These are phyloP conservation scores for Colletotrichum tofieldiae DNA, from an alignment of 2,329 filamentous ascomycete genomes.

Conservation along the genomic window DNA sequence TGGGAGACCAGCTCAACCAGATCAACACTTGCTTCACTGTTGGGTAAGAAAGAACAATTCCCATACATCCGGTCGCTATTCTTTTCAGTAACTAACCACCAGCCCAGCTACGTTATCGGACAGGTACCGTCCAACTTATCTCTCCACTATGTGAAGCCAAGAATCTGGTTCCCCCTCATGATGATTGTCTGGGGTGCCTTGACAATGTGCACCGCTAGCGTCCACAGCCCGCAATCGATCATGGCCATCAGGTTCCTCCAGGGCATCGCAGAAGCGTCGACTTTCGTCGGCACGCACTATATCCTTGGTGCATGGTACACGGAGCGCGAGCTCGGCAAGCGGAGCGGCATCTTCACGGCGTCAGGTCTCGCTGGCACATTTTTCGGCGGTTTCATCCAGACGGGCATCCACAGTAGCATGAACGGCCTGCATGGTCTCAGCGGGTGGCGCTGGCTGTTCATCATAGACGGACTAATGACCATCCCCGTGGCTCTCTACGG, in stretches of 20 bases:
- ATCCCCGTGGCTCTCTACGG: conserved; percentile 68
- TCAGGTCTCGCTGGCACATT: conserved; percentile 73
- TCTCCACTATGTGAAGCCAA: conserved; percentile 74
- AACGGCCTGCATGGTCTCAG: conserved; percentile 57
- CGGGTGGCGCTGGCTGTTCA: conserved; percentile 51
- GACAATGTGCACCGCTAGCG: conserved; percentile 73
- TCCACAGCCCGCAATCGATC: conserved; percentile 66
- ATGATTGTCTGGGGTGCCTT: conserved; percentile 76
- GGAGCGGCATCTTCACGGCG: conserved; percentile 74
- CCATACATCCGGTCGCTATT: background rate
- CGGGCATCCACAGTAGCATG: conserved; percentile 62
- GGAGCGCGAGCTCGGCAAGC: conserved; percentile 73
- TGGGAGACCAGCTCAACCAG: conserved; percentile 60
- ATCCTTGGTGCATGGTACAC: conserved; percentile 72
- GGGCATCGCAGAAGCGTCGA: conserved; percentile 57
- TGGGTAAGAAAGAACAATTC: conserved; percentile 51
- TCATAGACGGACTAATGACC: conserved; percentile 65
- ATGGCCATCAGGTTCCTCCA: conserved; percentile 64
- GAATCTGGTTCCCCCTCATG: conserved; percentile 76
- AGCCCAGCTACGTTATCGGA: conserved; percentile 62
- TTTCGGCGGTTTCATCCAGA: conserved; percentile 74
- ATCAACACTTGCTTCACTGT: conserved; percentile 68
- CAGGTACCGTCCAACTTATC: conserved; percentile 75
- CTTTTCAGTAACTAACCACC: background rate
- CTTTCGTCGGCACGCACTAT: conserved; percentile 61